These are phyloP conservation scores for Teratosphaeria epicoccoides DNA, from an alignment of 2,329 filamentous ascomycete genomes.

Conservation along the genomic window DNA sequence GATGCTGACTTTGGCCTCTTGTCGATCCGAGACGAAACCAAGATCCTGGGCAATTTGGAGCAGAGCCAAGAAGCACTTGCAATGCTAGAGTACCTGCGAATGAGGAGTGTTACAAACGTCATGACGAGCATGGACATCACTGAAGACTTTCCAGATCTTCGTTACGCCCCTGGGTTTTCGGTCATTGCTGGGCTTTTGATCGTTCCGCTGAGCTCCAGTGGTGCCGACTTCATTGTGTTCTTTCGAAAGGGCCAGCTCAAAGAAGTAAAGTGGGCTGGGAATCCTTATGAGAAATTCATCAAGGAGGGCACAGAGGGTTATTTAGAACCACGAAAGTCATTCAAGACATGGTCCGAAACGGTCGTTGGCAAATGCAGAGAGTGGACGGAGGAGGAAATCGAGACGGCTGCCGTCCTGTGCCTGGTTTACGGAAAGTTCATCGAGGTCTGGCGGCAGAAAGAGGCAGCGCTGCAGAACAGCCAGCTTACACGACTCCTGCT, in stretches of 20 bases:
- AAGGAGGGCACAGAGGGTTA: conserved; percentile 62
- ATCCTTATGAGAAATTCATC: conserved; percentile 69
- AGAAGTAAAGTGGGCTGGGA: conserved; percentile 78
- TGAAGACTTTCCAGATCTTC: conserved; percentile 69
- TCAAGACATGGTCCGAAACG: conserved; percentile 71
- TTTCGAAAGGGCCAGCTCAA: conserved; percentile 68
- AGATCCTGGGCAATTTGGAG: conserved; percentile 64
- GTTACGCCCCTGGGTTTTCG: conserved; percentile 68
- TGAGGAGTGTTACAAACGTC: conserved; percentile 65
- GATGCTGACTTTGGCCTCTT: conserved; percentile 78
- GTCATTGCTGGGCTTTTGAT: conserved; percentile 69
- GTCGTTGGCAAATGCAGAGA: conserved; percentile 73
- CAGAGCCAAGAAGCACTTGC: conserved; percentile 74
- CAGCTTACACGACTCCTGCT: conserved; percentile 68
- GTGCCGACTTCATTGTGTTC: conserved; percentile 80
- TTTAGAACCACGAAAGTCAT: conserved; percentile 68
- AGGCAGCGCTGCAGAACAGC: conserved; percentile 70
- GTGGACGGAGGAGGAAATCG: conserved; percentile 81
- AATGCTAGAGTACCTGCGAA: conserved; percentile 71
- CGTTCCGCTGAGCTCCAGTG: conserved; percentile 66
- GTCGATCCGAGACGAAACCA: conserved; percentile 80
- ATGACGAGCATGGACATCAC: conserved; percentile 65
- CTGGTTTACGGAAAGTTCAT: conserved; percentile 85
- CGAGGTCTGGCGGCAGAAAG: conserved; percentile 86
- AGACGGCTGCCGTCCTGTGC: conserved; percentile 79